A percentile compares a stretch with the other conserved stretches of the same genome.
Evolutionary conservation across 257 asterid genomes (phyloP).

Genomic region (Nicotiana sylvestris): DNA sequence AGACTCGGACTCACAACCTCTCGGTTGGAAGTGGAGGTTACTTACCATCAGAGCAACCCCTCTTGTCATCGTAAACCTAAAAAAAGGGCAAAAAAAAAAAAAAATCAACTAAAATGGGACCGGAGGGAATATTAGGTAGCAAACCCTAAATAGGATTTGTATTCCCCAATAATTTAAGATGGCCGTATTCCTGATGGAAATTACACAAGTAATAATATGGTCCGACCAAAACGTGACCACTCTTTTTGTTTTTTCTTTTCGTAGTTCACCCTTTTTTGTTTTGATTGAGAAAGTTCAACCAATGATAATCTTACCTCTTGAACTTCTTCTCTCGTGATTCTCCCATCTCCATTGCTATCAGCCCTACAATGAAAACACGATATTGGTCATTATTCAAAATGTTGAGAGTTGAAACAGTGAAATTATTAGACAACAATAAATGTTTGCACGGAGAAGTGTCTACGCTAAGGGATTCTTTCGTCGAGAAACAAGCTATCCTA

Average conservation of each 20-base stretch:
- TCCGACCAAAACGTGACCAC: constrained; percentile 20
- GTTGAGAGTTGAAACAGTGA: too few species aligned
- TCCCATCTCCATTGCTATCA: constrained; percentile 81
- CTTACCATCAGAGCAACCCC: too few species aligned
- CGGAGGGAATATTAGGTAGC: too few species aligned
- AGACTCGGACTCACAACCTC: too few species aligned
- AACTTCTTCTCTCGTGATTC: constrained; percentile 84
- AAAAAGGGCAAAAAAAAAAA: too few species aligned
- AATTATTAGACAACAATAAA: too few species aligned
- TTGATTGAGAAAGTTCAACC: constrained; percentile 11
- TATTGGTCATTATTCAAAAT: background rate
- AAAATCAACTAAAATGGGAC: too few species aligned
- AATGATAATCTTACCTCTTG: constrained; percentile 51
- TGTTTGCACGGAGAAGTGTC: too few species aligned
- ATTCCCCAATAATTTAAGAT: background rate
- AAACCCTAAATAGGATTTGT: background rate
- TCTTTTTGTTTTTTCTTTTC: background rate
- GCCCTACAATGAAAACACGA: constrained; percentile 45
- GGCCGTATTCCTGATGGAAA: background rate
- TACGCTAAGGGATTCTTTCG: too few species aligned
- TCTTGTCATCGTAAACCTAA: too few species aligned
- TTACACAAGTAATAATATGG: constrained; percentile 17
- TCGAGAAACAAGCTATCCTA: too few species aligned
- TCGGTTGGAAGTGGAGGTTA: too few species aligned
- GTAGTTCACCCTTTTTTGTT: background rate